These are phyloP conservation scores for Suillus alpinus DNA, from an alignment of 768 basidiomycete species.

Conservation along the genomic window DNA sequence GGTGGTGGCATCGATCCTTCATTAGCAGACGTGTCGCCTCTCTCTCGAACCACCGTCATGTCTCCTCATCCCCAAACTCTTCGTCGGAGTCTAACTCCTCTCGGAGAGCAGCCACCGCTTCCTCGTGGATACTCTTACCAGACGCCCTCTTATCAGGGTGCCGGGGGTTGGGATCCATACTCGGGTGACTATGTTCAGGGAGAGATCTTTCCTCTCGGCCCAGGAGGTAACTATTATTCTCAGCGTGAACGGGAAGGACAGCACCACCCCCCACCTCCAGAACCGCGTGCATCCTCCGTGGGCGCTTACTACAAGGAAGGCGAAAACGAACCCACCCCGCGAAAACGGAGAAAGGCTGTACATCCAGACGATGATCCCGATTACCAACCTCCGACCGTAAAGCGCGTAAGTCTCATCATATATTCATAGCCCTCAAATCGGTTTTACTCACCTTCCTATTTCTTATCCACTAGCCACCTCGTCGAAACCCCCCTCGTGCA, in stretches of 20 bases:
- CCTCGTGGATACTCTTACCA: constrained; percentile 36
- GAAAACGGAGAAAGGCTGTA: constrained; percentile 48
- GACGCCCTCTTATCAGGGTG: constrained; percentile 36
- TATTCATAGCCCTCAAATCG: constrained; percentile 3
- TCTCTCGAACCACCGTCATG: constrained; percentile 13
- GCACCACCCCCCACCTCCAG: constrained; percentile 15
- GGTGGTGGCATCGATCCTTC: constrained; percentile 22
- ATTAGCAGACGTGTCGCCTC: constrained; percentile 21
- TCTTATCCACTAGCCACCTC: constrained; percentile 32
- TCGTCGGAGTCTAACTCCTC: constrained; percentile 28
- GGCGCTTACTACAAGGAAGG: constrained; percentile 30
- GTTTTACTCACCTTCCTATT: constrained; percentile 2
- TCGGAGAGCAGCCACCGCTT: constrained; percentile 29
- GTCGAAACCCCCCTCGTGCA: constrained; percentile 40
- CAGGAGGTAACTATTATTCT: constrained; percentile 35
- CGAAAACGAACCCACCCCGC: constrained; percentile 32
- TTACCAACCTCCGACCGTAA: constrained; percentile 45
- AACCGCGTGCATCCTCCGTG: constrained; percentile 16
- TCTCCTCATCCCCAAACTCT: constrained; percentile 20
- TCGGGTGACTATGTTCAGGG: constrained; percentile 36
- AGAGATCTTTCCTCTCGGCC: constrained; percentile 35
- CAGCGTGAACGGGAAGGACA: constrained; percentile 20
- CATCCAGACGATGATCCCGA: constrained; percentile 50
- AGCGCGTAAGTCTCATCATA: constrained; percentile 48
- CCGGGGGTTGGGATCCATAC: constrained; percentile 38